These are phyloP conservation scores for Trifolium repens DNA, from an alignment of 306 rosid genomes.

Conservation along the genomic window DNA sequence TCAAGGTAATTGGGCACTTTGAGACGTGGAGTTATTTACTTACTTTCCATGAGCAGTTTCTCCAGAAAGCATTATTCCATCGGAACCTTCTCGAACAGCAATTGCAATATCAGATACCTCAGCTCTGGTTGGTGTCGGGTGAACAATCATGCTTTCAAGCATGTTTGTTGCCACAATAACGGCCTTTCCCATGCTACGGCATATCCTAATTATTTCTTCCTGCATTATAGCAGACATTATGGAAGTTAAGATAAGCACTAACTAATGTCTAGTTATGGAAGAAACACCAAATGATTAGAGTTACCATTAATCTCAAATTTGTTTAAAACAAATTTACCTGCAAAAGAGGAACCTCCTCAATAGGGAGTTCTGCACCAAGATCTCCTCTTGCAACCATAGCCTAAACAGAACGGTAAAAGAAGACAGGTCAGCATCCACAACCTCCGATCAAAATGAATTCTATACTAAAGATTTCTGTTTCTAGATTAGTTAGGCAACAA, in stretches of 20 bases:
- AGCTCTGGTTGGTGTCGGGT: slow-evolving; percentile 99
- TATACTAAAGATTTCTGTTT: slow-evolving; percentile 26
- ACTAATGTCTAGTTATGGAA: slow-evolving; percentile 12
- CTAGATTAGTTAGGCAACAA: slow-evolving; percentile 4
- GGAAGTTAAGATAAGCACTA: slow-evolving; percentile 36
- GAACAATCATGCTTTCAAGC: slow-evolving; percentile 99
- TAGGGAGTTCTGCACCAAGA: slow-evolving; percentile 57
- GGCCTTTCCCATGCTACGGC: slow-evolving; percentile 99
- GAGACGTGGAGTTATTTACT: slow-evolving; percentile 43
- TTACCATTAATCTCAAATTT: slow-evolving; percentile 17
- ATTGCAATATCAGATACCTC: slow-evolving; percentile 99
- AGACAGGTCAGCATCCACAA: slow-evolving; percentile 29
- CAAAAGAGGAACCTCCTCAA: slow-evolving; percentile 64
- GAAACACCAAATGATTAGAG: neutral
- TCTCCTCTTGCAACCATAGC: slow-evolving; percentile 62
- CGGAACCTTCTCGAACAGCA: slow-evolving; percentile 99
- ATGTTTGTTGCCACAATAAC: slow-evolving; percentile 98
- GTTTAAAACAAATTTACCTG: slow-evolving; percentile 43
- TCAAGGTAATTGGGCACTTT: slow-evolving; percentile 21
- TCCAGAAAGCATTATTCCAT: slow-evolving; percentile 96
- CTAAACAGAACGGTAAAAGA: slow-evolving; percentile 39
- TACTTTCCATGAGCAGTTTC: slow-evolving; percentile 99
- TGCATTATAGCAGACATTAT: slow-evolving; percentile 39
- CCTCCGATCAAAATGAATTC: slow-evolving; percentile 13
- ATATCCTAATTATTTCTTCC: slow-evolving; percentile 88